Evolutionary conservation across 2,329 filamentous ascomycete genomes (phyloP).

Genomic region (Alternaria metachromatica): DNA sequence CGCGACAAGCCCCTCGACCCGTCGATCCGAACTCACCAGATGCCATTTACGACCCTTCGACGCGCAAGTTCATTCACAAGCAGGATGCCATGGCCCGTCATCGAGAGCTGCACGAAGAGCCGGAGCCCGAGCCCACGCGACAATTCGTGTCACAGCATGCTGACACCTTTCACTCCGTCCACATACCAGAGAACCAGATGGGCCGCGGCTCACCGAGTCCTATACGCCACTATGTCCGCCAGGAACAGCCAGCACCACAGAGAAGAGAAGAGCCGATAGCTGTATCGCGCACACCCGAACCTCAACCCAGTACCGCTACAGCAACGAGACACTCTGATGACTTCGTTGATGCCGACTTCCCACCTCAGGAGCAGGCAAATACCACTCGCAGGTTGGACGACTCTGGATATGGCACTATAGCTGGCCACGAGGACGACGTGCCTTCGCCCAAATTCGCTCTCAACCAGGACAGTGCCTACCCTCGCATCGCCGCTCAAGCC

Average conservation of each 20-base stretch:
- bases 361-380: constrained; percentile 31
- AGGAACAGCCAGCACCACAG: constrained; percentile 15
- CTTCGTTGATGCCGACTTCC: constrained; percentile 50
- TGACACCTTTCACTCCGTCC: constrained; percentile 17
- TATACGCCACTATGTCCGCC: constrained; percentile 19
- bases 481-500: constrained; percentile 21
- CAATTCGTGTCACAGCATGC: constrained; percentile 32
- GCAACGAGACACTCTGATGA: constrained; percentile 48
- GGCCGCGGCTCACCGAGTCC: constrained; percentile 28
- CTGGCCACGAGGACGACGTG: constrained; percentile 10
- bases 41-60: constrained; percentile 47
- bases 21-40: constrained; percentile 47
- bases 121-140: constrained; percentile 24
- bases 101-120: constrained; percentile 37
- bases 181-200: constrained; percentile 11
- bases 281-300: constrained; percentile 7
- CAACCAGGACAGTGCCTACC: constrained; percentile 39
- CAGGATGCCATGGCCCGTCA: constrained; percentile 45
- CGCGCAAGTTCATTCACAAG: constrained; percentile 47
- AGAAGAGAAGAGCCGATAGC: constrained; percentile 17
- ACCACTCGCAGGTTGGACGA: constrained; percentile 24
- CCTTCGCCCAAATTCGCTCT: constrained; percentile 27
- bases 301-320: constrained; percentile 12
- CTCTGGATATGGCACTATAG: constrained; percentile 10
- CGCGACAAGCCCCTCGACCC: constrained; percentile 24